Evolutionary conservation across 1,284 basidiomycete species (phyloP).

Genomic region (Neolentinus lepideus): DNA sequence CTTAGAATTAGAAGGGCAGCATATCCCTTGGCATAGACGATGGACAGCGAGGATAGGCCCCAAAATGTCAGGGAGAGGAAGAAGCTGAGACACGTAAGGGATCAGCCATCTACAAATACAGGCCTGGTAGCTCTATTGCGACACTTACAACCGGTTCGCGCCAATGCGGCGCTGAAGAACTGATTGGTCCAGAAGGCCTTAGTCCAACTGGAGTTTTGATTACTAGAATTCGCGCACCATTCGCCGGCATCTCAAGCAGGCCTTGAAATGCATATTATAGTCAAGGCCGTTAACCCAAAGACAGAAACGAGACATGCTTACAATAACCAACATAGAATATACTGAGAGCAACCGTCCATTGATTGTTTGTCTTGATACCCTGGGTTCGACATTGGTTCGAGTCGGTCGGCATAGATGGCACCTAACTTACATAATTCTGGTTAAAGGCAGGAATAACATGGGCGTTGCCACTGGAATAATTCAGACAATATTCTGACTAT

Average conservation of each 20-base stretch:
- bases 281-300: background rate
- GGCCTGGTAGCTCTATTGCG: too few species aligned
- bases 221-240: constrained; percentile 24
- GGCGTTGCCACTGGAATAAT: constrained; percentile 41
- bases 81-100: constrained; percentile 27
- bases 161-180: constrained; percentile 49
- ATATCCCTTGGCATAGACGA: constrained; percentile 49
- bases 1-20: constrained; percentile 36
- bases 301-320: constrained; percentile 16
- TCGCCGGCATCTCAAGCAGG: constrained; percentile 49
- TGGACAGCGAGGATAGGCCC: constrained; percentile 45
- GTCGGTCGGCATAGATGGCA: background rate
- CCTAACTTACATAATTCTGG: constrained; percentile 35
- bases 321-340: constrained; percentile 56
- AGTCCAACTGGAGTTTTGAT: background rate
- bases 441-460: constrained; percentile 45
- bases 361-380: constrained; percentile 43
- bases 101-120: background rate
- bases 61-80: constrained; percentile 44
- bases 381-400: constrained; percentile 11
- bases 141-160: constrained; percentile 44
- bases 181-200: constrained; percentile 11
- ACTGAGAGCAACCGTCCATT: constrained; percentile 47
- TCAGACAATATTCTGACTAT: background rate
- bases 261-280: constrained; percentile 20